These are phyloP conservation scores for Fusarium nodosum DNA, from an alignment of 2,329 filamentous ascomycete genomes.

Conservation along the genomic window DNA sequence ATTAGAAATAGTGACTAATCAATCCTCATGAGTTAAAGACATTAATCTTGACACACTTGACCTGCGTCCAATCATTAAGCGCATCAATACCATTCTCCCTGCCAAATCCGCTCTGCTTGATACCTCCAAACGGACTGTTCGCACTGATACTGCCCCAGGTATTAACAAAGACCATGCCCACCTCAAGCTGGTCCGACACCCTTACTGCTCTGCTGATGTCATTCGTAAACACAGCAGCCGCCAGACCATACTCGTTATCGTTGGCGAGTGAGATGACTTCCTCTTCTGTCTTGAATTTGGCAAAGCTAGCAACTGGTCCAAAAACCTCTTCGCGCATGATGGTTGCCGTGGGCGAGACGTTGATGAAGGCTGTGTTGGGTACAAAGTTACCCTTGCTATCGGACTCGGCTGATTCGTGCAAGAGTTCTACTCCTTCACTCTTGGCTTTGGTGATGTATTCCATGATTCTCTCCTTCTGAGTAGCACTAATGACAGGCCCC, in stretches of 20 bases:
- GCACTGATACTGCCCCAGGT: slow-evolving; percentile 46
- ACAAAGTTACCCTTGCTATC: slow-evolving; percentile 47
- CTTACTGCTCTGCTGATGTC: slow-evolving; percentile 57
- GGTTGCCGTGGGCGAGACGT: slow-evolving; percentile 36
- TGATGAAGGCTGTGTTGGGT: slow-evolving; percentile 50
- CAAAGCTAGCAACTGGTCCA: slow-evolving; percentile 28
- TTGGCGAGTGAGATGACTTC: slow-evolving; percentile 26
- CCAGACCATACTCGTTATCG: slow-evolving; percentile 26
- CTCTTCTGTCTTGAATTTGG: slow-evolving; percentile 33
- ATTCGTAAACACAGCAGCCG: slow-evolving; percentile 61
- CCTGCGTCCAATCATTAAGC: slow-evolving; percentile 50
- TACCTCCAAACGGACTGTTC: slow-evolving; percentile 53
- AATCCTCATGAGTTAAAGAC: slow-evolving; percentile 21
- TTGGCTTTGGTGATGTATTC: slow-evolving; percentile 52
- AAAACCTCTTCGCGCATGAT: slow-evolving; percentile 39
- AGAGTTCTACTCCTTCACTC: slow-evolving; percentile 28
- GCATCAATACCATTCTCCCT: slow-evolving; percentile 53
- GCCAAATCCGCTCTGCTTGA: slow-evolving; percentile 54
- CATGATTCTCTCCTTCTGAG: slow-evolving; percentile 69
- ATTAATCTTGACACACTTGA: slow-evolving; percentile 50
- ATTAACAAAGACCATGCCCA: slow-evolving; percentile 77
- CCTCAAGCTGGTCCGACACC: slow-evolving; percentile 61
- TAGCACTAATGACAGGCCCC: slow-evolving; percentile 65
- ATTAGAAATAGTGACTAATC: neutral
- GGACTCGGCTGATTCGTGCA: slow-evolving; percentile 15